Base-by-base conservation (phyloP, 2,329 filamentous ascomycete species). In the Diaporthe sp. region DNA sequence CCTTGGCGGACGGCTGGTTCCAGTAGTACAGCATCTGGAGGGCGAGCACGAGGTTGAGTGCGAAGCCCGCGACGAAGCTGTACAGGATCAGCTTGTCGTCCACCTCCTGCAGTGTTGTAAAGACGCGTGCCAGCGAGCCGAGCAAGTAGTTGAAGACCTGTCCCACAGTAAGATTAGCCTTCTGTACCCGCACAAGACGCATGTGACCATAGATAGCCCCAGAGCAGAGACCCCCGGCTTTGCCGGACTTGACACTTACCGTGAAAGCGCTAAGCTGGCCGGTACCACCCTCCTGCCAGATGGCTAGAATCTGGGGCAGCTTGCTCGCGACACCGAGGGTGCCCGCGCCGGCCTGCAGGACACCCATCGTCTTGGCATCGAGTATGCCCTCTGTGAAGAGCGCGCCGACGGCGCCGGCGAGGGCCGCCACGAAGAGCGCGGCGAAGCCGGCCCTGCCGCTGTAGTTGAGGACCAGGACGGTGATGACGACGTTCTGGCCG, bases 101-200 rank as follows among this genome's bases (percentile, higher is more conserved):
- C 75, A 99, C 97, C 87, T 99, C 97, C 82, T 98, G 96, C 74
- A 99, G 87, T 12, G 97, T 99, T 42, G 97, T 99, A 85, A 98
- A 99, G 86, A 99, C 97, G 82, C 97, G 94, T 35, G 95, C 94
- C 74, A 98, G 91, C 57, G 95, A 98, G 52, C 97, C 97, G 79
- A 92, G 89, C 80, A 99, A 94, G 85, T 98, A 99, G 88, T 98
- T 98, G 90, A 99, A 98, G 79, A 99, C 95, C 96, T 98, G 80
- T 68, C 55, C n/a, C n/a, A 71, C 52, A 10, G 64, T 42, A 52
- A 77, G 70, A 66, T 75, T 54, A 74, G 74, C 69, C 61, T 71
- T 72, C 30, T 22, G 38, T 42, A 4, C 17, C 40, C 42, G 13
- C 38, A 72, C 42, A 22, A 55, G 3, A 55, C 15, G 52, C 30